phyloP scores from a whole-genome alignment of 148 eudicot genomes.

The Fallopia convolvulus region DNA sequence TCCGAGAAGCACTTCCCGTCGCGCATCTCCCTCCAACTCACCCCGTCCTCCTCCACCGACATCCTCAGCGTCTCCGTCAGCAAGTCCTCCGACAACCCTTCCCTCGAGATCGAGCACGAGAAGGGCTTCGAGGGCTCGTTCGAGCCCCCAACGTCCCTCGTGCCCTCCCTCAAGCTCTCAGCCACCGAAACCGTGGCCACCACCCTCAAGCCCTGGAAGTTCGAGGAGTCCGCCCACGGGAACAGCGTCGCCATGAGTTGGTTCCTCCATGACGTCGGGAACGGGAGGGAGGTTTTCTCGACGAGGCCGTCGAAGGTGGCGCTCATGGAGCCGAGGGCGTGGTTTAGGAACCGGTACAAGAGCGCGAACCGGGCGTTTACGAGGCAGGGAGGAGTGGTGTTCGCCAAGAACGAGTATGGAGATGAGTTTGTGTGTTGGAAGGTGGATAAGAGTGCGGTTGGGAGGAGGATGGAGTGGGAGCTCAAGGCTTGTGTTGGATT shows the following conservation, averaged over 20 bases:
- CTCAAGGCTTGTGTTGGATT: conserved; percentile 67
- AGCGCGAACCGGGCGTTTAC: conserved; percentile 68
- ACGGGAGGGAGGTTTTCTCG: conserved; percentile 76
- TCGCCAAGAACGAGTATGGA: conserved; percentile 73
- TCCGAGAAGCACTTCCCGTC: conserved; percentile 93
- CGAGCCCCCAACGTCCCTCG: conserved; percentile 32
- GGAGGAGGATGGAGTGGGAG: conserved; percentile 69
- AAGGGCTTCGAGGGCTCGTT: conserved; percentile 53
- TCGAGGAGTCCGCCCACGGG: conserved; percentile 70
- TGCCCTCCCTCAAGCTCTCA: conserved; percentile 43
- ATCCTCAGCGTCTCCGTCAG: conserved; percentile 64
- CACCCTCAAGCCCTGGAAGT: conserved; percentile 76
- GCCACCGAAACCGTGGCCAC: conserved; percentile 55
- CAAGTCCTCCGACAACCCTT: conserved; percentile 74
- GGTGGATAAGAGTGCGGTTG: conserved; percentile 42
- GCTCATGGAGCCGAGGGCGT: conserved; percentile 54
- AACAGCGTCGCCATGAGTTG: conserved; percentile 57
- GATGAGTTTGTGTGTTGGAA: conserved; percentile 63
- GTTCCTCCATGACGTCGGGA: conserved; percentile 63
- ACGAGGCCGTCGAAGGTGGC: conserved; percentile 57
- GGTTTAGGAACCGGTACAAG: conserved; percentile 77
- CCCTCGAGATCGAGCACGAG: conserved; percentile 39
- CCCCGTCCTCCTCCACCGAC: conserved; percentile 39
- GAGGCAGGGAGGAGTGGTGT: conserved; percentile 74
- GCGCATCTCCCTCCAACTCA: conserved; percentile 56